Base-by-base conservation (phyloP, 2,329 filamentous ascomycete genomes). In the Clonostachys rosea region DNA sequence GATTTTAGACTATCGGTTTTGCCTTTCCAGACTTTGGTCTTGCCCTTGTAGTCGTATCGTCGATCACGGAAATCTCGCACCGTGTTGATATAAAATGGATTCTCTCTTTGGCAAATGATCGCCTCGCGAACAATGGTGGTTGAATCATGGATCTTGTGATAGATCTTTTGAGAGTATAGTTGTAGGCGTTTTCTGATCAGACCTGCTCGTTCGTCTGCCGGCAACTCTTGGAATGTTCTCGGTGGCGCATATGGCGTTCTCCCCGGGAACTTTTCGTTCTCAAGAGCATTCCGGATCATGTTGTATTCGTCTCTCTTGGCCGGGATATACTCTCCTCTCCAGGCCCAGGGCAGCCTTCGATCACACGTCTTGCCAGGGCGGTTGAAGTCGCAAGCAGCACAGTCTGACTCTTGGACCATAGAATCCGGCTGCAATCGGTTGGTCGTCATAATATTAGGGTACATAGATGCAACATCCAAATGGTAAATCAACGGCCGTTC, bases 391-490 rank as follows among this genome's bases (percentile, higher is more conserved):
- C 95, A 99, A 11, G 94, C 91, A 4, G 94, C 94, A 59, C 95
- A 99, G 58, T 96, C 90, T 1, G 91, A 89, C 63, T 99, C 95
- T 43, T 92, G 76, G 46, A 99, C 95, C 91, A 99, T 95, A n/a
- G 94, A 97, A 66, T 99, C 94, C 0, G 94, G 94, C 57, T 99
- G 94, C 42, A 99, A 69, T 64, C 94, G 87, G 66, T 99, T 99
- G 2, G 94, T 99, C 3, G 95, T 99, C 95, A 99, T 99, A 65
- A 99, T 99, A 67, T 99, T 99, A 10, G 94, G 94, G 64, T 99
- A 99, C 94, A 99, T 99, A 50, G 94, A 96, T 16, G 94, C 94
- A 49, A 99, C 95, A 62, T 99, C 94, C 70, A 99, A 75, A 76
- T 99, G 94, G 69, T 99, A 99, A 54, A 99, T 99, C 34, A 95